Conservation (phyloP, 768 basidiomycete genomes). For the Brasilioporus rufonigricans region DNA sequence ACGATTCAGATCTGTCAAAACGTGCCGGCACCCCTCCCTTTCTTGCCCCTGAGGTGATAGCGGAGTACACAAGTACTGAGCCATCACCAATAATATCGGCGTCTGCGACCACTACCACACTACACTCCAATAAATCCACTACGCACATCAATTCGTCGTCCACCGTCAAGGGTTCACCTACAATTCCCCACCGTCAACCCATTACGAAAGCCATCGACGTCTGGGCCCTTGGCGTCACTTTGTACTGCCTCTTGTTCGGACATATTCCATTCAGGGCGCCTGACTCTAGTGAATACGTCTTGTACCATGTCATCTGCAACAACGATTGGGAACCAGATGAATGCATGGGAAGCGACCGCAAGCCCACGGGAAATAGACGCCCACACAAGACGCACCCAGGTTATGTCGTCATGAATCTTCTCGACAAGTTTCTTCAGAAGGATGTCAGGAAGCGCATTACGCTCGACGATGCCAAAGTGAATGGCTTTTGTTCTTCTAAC, state of each 20-base stretch:
- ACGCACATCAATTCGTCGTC: constrained; percentile 31
- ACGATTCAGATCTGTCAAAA: constrained; percentile 85
- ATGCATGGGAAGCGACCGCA: constrained; percentile 68
- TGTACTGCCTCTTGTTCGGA: constrained; percentile 93
- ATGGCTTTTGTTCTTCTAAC: constrained; percentile 9
- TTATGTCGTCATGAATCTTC: constrained; percentile 60
- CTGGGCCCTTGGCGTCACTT: constrained; percentile 96
- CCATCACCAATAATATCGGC: constrained; percentile 33
- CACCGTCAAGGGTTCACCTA: constrained; percentile 27
- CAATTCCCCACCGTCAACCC: constrained; percentile 38
- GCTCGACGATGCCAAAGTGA: constrained; percentile 80
- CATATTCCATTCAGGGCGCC: constrained; percentile 69
- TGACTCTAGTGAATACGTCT: constrained; percentile 61
- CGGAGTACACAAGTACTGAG: constrained; percentile 49
- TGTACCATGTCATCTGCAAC: constrained; percentile 79
- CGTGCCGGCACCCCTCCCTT: constrained; percentile 95
- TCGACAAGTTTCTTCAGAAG: constrained; percentile 81
- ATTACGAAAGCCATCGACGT: constrained; percentile 95
- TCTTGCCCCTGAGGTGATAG: constrained; percentile 93
- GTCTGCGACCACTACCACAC: constrained; percentile 30
- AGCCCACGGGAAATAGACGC: constrained; percentile 63
- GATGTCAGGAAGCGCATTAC: constrained; percentile 71
- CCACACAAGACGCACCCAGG: constrained; percentile 50
- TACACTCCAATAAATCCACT: constrained; percentile 28
- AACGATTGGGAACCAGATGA: constrained; percentile 67